Conservation (phyloP, 768 basidiomycete genomes). For the Trametes meyenii region DNA sequence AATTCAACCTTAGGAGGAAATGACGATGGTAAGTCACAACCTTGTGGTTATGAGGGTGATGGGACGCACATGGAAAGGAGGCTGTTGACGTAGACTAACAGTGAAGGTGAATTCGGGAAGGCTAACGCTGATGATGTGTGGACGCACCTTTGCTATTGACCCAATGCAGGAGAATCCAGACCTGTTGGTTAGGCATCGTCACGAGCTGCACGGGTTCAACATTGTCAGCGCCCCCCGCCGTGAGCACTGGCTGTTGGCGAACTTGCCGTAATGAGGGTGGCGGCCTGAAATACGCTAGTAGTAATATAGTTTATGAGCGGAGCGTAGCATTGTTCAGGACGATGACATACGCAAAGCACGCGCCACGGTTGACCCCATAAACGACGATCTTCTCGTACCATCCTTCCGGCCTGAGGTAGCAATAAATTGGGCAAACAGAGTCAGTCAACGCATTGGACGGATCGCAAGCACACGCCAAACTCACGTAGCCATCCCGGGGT, state of each 20-base stretch:
- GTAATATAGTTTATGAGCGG: neutral
- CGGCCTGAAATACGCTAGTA: slow-evolving; percentile 11
- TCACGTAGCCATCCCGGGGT: slow-evolving; percentile 26
- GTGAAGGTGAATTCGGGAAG: neutral
- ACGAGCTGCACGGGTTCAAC: slow-evolving; percentile 10
- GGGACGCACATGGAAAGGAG: slow-evolving; percentile 23
- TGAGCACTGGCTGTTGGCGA: neutral
- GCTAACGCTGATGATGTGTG: neutral
- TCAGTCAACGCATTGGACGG: neutral
- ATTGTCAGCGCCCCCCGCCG: neutral
- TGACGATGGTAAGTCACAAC: no score
- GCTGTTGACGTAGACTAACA: slow-evolving; percentile 28
- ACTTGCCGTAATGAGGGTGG: slow-evolving; percentile 8
- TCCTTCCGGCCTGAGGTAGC: slow-evolving; percentile 6
- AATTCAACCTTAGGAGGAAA: slow-evolving; percentile 23
- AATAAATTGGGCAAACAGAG: neutral
- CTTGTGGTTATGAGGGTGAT: neutral
- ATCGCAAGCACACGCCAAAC: neutral
- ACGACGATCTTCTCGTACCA: slow-evolving; percentile 24
- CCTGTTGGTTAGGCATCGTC: slow-evolving; percentile 16
- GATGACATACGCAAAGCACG: slow-evolving; percentile 26
- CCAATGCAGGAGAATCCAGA: slow-evolving; percentile 29
- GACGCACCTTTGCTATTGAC: slow-evolving; percentile 24
- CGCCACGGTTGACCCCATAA: slow-evolving; percentile 27
- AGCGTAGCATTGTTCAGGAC: no score